phyloP scores from a whole-genome alignment of 2,329 filamentous ascomycete species.

The Epichloe sp. region DNA sequence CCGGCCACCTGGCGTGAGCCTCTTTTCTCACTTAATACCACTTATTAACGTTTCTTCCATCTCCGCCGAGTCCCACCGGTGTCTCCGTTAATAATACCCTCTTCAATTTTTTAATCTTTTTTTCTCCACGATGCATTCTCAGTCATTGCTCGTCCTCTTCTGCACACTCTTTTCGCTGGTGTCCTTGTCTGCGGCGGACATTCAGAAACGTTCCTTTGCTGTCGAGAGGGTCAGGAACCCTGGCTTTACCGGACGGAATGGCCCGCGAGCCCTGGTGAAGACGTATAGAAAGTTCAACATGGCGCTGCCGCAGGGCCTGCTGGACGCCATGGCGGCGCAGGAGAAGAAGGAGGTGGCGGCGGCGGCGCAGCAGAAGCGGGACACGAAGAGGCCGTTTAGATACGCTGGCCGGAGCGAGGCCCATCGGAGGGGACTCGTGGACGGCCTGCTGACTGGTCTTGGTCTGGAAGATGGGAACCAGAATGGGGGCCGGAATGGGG shows the following conservation, averaged over 20 bases:
- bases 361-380: not conserved
- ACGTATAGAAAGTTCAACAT: slow-evolving; percentile 57
- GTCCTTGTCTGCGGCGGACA: slow-evolving; percentile 29
- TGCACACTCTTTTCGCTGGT: slow-evolving; percentile 34
- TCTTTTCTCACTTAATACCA: not conserved
- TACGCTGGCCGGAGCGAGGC: not conserved
- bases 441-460: not conserved
- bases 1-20: not conserved
- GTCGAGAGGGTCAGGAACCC: slow-evolving; percentile 43
- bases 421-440: not conserved
- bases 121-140: slow-evolving; percentile 8
- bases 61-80: not conserved
- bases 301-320: slow-evolving; percentile 28
- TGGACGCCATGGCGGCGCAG: slow-evolving; percentile 22
- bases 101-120: no score
- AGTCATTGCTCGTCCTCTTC: slow-evolving; percentile 13
- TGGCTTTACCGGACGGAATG: slow-evolving; percentile 41
- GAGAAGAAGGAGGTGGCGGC: not conserved
- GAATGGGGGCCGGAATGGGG: not conserved
- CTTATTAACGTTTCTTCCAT: not conserved
- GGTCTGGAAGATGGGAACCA: not conserved
- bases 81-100: no score
- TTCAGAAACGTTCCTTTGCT: slow-evolving; percentile 46
- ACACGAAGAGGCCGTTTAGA: not conserved
- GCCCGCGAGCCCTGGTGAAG: slow-evolving; percentile 48